Evolutionary conservation across 1,284 basidiomycete species (phyloP).

Genomic region (Lentinula novae-zelandiae): DNA sequence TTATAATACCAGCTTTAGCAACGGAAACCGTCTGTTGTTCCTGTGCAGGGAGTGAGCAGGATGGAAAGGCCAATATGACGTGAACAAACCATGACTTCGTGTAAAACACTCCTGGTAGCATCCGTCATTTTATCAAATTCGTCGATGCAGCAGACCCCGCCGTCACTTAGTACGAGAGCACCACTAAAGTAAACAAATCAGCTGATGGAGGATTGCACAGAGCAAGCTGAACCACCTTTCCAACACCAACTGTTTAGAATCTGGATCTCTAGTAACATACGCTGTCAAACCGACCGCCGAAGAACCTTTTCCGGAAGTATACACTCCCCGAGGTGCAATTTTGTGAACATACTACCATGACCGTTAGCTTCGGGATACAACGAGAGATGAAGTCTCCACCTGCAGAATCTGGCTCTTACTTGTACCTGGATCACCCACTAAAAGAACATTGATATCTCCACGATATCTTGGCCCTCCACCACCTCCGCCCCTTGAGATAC

Average conservation of each 20-base stretch:
- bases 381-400: slow-evolving; percentile 37
- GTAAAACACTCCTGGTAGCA: slow-evolving; percentile 91
- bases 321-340: slow-evolving; percentile 96
- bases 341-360: slow-evolving; percentile 89
- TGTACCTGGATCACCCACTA: slow-evolving; percentile 98
- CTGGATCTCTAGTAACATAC: slow-evolving; percentile 96
- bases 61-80: background rate
- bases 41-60: slow-evolving; percentile 32
- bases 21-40: slow-evolving; percentile 99
- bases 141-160: slow-evolving; percentile 98
- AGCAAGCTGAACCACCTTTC: slow-evolving; percentile 64
- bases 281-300: slow-evolving; percentile 98
- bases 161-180: slow-evolving; percentile 94
- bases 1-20: slow-evolving; percentile 99
- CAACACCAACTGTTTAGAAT: slow-evolving; percentile 95
- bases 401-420: slow-evolving; percentile 93
- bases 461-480: slow-evolving; percentile 94
- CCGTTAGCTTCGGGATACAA: slow-evolving; percentile 9
- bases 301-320: slow-evolving; percentile 95
- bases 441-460: slow-evolving; percentile 95
- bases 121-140: slow-evolving; percentile 99
- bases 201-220: background rate
- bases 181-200: slow-evolving; percentile 51
- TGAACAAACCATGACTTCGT: slow-evolving; percentile 92
- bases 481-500: slow-evolving; percentile 87